Percentiles rank a stretch among this genome's conserved stretches.
Evolutionary conservation across 352 stramenopile species (phyloP).

Genomic region (Phytophthora sp.): DNA sequence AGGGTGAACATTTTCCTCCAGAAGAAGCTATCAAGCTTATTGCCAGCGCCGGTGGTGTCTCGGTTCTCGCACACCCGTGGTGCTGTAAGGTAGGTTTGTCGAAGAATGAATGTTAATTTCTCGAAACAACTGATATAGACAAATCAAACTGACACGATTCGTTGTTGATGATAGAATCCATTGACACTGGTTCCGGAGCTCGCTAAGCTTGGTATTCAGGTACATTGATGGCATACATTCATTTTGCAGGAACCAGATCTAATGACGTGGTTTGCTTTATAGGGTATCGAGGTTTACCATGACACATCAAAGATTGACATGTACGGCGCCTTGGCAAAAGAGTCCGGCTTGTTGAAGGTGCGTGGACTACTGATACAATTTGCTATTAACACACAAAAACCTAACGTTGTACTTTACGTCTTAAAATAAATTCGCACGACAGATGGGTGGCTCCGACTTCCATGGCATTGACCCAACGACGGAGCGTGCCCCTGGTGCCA

Average conservation of each 20-base stretch:
- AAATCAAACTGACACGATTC: no score
- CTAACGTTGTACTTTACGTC: no score
- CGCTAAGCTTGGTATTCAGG: slow-evolving; percentile 77
- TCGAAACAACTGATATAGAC: no score
- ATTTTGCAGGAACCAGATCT: neutral
- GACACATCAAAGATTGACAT: slow-evolving; percentile 83
- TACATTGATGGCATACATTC: slow-evolving; percentile 16
- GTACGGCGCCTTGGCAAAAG: slow-evolving; percentile 76
- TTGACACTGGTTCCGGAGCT: slow-evolving; percentile 73
- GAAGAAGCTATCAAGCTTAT: slow-evolving; percentile 89
- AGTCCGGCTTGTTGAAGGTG: slow-evolving; percentile 77
- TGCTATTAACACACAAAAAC: neutral
- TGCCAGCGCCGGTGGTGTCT: slow-evolving; percentile 76
- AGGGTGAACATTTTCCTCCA: slow-evolving; percentile 86
- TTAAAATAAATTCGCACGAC: no score
- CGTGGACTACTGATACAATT: neutral
- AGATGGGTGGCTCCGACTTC: slow-evolving; percentile 87
- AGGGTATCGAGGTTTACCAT: slow-evolving; percentile 87
- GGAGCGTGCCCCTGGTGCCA: slow-evolving; percentile 74
- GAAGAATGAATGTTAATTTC: no score
- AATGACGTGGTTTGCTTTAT: neutral
- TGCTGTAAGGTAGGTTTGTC: slow-evolving; percentile 74
- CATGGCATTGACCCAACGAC: slow-evolving; percentile 79
- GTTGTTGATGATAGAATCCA: no score
- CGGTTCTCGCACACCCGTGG: slow-evolving; percentile 86